Percentiles rank a stretch among this genome's conserved stretches.
Conservation (phyloP, 2,329 filamentous ascomycete genomes). For the Diaporthe vaccinii region DNA sequence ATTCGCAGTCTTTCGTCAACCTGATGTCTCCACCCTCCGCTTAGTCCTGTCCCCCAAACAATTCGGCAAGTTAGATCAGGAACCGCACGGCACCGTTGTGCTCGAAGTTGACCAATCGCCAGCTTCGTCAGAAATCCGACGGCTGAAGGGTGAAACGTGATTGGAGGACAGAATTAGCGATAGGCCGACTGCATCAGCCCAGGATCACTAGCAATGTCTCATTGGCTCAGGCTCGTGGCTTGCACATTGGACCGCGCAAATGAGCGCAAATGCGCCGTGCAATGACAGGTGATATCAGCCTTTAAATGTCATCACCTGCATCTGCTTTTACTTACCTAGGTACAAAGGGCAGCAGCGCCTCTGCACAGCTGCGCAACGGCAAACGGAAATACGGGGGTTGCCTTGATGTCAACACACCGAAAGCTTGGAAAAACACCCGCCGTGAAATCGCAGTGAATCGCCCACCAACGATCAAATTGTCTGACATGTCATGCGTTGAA, state of each 20-base stretch:
- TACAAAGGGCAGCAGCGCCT: not conserved
- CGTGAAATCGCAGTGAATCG: not conserved
- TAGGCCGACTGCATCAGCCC: not conserved
- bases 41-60: not conserved
- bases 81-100: conserved; percentile 14
- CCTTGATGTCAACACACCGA: not conserved
- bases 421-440: not conserved
- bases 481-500: not conserved
- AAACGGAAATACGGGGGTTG: not conserved
- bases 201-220: not conserved
- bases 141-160: not conserved
- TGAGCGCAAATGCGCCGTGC: not conserved
- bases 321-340: not conserved
- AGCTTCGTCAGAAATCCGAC: not conserved
- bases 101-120: not conserved
- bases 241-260: not conserved
- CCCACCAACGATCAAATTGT: not conserved
- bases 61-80: not conserved
- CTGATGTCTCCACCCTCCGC: no score
- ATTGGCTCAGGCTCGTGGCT: not conserved
- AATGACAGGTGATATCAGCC: not conserved
- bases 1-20: no score
- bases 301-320: not conserved
- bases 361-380: not conserved
- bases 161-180: not conserved